A percentile compares a stretch with the other conserved stretches of the same genome.
phyloP scores from a whole-genome alignment of 139 green algal genomes.

The Coccomyxa sp. region DNA sequence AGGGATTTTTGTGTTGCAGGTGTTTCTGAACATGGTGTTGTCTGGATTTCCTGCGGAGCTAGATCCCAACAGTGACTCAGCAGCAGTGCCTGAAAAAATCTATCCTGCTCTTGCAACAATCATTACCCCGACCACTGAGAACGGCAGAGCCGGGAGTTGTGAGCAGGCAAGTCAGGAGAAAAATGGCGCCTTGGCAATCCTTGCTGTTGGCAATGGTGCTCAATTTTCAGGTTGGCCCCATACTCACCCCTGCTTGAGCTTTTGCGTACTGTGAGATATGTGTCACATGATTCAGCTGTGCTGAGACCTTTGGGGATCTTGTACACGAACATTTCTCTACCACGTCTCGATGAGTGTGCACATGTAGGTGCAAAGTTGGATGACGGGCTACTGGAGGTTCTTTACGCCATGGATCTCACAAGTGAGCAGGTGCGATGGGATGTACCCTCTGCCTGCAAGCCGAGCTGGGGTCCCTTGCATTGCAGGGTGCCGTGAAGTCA shows the following conservation, averaged over 20 bases:
- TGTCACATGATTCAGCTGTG: neutral
- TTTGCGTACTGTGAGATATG: neutral
- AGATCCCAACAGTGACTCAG: neutral
- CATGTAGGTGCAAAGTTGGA: neutral
- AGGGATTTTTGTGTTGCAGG: neutral
- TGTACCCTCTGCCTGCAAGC: neutral
- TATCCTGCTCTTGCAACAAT: neutral
- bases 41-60: neutral
- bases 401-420: neutral
- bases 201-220: neutral
- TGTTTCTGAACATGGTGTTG: neutral
- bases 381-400: neutral
- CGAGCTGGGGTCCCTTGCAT: neutral
- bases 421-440: neutral
- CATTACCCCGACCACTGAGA: neutral
- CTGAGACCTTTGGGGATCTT: no score
- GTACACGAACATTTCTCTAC: neutral
- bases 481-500: no score
- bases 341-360: neutral
- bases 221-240: neutral
- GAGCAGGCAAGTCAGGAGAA: neutral
- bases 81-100: neutral
- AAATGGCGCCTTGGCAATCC: neutral
- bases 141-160: neutral
- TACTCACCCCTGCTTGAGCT: neutral